Percentiles rank a stretch among this genome's conserved stretches.
phyloP scores from a whole-genome alignment of 257 asterid species.

The Mentha longifolia region DNA sequence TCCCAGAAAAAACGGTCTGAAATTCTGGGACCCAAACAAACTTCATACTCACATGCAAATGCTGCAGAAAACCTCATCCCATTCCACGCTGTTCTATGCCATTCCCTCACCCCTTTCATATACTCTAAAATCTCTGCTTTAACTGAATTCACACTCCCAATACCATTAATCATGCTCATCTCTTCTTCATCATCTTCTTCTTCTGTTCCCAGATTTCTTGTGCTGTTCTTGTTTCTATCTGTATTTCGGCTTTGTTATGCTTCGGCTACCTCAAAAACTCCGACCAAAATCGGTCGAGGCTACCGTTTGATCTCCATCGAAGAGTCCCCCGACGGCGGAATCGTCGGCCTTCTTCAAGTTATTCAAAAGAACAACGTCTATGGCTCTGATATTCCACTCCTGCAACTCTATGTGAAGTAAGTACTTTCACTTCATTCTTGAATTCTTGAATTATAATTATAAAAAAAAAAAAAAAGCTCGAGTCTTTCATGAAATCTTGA shows the following conservation, averaged over 20 bases:
- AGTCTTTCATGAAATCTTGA: neutral
- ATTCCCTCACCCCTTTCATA: conserved; percentile 29
- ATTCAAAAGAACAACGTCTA: conserved; percentile 58
- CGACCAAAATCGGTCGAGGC: conserved; percentile 71
- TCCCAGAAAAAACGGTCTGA: neutral
- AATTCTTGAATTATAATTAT: neutral
- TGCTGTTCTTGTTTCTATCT: conserved; percentile 35
- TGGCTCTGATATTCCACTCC: conserved; percentile 79
- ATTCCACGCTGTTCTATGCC: conserved; percentile 20
- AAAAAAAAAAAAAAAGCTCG: neutral
- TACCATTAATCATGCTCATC: conserved; percentile 31
- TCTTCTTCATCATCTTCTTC: neutral
- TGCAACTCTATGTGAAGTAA: conserved; percentile 86
- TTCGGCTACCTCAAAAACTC: conserved; percentile 32
- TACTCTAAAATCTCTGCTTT: neutral
- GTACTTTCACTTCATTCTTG: conserved; percentile 1
- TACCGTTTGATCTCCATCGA: conserved; percentile 64
- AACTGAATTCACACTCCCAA: neutral
- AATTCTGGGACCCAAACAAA: conserved; percentile 53
- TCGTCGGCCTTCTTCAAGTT: conserved; percentile 71
- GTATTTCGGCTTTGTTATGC: conserved; percentile 33
- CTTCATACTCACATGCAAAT: conserved; percentile 55
- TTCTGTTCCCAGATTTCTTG: conserved; percentile 16
- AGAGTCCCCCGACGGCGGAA: conserved; percentile 65
- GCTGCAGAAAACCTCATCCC: conserved; percentile 24